These are phyloP conservation scores for Eutrema salsugineum DNA, from an alignment of 441 rosid species.

Conservation along the genomic window DNA sequence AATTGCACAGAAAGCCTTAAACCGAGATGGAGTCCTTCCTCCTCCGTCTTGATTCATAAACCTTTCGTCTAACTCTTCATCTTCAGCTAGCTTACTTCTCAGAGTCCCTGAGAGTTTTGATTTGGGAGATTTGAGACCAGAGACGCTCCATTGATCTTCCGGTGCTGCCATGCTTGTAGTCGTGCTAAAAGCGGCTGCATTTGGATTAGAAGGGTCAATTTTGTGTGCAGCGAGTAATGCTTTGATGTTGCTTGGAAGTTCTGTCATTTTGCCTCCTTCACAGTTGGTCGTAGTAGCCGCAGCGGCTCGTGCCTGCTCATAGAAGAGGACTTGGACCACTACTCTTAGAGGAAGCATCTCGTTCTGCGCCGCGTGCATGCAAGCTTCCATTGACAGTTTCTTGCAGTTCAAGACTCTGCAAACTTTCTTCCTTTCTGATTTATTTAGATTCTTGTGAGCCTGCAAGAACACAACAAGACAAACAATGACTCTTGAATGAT, in stretches of 20 bases:
- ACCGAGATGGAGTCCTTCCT: slow-evolving; percentile 58
- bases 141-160: slow-evolving; percentile 93
- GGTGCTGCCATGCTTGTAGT: slow-evolving; percentile 52
- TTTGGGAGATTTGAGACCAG: slow-evolving; percentile 79
- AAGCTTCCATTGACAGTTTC: slow-evolving; percentile 67
- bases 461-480: slow-evolving; percentile 7
- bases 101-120: slow-evolving; percentile 65
- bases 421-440: slow-evolving; percentile 61
- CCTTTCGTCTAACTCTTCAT: slow-evolving; percentile 55
- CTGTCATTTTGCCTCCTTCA: slow-evolving; percentile 63
- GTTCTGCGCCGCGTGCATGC: slow-evolving; percentile 78
- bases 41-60: slow-evolving; percentile 53
- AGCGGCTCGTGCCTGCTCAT: slow-evolving; percentile 80
- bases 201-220: slow-evolving; percentile 73
- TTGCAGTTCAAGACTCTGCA: slow-evolving; percentile 68
- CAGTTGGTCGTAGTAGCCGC: slow-evolving; percentile 33
- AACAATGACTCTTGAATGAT: not conserved
- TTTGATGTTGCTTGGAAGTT: slow-evolving; percentile 82
- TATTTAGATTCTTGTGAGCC: slow-evolving; percentile 63
- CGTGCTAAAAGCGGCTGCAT: slow-evolving; percentile 57
- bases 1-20: slow-evolving; percentile 74
- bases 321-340: slow-evolving; percentile 75
- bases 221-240: slow-evolving; percentile 73
- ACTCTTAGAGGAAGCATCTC: slow-evolving; percentile 68
- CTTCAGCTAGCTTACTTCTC: slow-evolving; percentile 86